phyloP scores from a whole-genome alignment of 2,329 filamentous ascomycete species.

The Madurella fahalii region DNA sequence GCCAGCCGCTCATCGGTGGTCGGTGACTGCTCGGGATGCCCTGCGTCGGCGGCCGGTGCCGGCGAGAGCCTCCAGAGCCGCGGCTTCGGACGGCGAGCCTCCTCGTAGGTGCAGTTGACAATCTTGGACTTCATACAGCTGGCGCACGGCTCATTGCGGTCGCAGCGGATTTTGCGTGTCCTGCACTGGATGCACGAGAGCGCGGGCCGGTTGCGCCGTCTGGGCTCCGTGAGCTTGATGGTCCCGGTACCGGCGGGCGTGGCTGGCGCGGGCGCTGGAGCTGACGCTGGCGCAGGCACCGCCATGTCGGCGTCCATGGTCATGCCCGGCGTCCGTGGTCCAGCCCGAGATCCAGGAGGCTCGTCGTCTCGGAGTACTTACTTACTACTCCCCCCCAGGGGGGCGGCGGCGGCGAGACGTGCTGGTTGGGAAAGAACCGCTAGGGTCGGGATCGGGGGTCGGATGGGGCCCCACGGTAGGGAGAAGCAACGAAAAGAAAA shows the following conservation, averaged over 20 bases:
- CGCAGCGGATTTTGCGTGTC: constrained; percentile 58
- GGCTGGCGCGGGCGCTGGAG: constrained; percentile 3
- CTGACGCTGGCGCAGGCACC: constrained; percentile 5
- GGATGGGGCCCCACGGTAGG: not conserved
- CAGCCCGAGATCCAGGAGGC: not conserved
- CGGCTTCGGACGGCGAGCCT: constrained; percentile 30
- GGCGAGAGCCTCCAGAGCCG: constrained; percentile 26
- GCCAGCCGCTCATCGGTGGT: constrained; percentile 16
- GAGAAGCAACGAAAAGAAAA: not conserved
- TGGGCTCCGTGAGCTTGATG: constrained; percentile 20
- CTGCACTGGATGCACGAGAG: constrained; percentile 56
- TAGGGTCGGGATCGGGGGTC: not conserved
- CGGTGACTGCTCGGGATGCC: constrained; percentile 16
- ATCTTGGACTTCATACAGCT: constrained; percentile 56
- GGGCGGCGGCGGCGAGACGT: not conserved
- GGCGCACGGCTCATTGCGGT: constrained; percentile 54
- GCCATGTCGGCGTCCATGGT: constrained; percentile 15
- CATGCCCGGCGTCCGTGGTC: constrained; percentile 20
- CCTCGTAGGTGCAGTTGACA: constrained; percentile 50
- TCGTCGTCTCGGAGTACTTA: constrained; percentile 3
- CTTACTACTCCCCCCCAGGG: not conserved
- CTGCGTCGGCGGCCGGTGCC: constrained; percentile 12
- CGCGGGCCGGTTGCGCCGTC: constrained; percentile 33
- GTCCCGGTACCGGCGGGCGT: constrained; percentile 8
- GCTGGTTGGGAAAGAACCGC: too few relatives aligned